phyloP scores from a whole-genome alignment of 2,329 filamentous ascomycete genomes.

The Colletotrichum orbiculare region DNA sequence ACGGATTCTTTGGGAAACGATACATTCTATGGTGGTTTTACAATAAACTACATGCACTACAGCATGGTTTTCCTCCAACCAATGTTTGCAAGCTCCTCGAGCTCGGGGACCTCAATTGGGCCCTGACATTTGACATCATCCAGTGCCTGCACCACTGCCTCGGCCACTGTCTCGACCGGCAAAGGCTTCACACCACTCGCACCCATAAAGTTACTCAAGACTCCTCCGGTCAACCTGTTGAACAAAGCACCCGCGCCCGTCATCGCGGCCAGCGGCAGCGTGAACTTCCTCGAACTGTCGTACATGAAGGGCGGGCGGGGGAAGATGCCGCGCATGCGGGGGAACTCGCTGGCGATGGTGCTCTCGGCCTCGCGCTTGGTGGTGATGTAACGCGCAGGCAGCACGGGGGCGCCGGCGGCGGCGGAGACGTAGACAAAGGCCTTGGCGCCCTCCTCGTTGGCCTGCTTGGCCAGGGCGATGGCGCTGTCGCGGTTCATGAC shows the following conservation, averaged over 20 bases:
- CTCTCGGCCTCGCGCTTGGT: slow-evolving; percentile 93
- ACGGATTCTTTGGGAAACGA: slow-evolving; percentile 23
- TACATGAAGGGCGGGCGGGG: slow-evolving; percentile 90
- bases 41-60: slow-evolving; percentile 53
- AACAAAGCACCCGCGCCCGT: slow-evolving; percentile 80
- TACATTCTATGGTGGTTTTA: slow-evolving; percentile 46
- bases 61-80: slow-evolving; percentile 94
- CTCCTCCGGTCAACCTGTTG: slow-evolving; percentile 81
- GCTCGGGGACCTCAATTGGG: slow-evolving; percentile 79
- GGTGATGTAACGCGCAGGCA: slow-evolving; percentile 86
- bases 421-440: slow-evolving; percentile 92
- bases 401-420: slow-evolving; percentile 83
- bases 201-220: slow-evolving; percentile 81
- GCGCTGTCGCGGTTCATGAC: slow-evolving; percentile 95
- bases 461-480: slow-evolving; percentile 83
- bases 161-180: slow-evolving; percentile 86
- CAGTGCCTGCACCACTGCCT: slow-evolving; percentile 90
- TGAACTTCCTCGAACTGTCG: slow-evolving; percentile 83
- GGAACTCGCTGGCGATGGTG: slow-evolving; percentile 78
- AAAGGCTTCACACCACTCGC: slow-evolving; percentile 86
- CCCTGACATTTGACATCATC: slow-evolving; percentile 79
- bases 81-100: slow-evolving; percentile 83
- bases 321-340: slow-evolving; percentile 82
- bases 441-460: slow-evolving; percentile 70
- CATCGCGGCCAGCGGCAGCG: slow-evolving; percentile 83